Base-by-base conservation (phyloP, 192 early-diverging fungal genomes). In the Pilaira anomala region DNA sequence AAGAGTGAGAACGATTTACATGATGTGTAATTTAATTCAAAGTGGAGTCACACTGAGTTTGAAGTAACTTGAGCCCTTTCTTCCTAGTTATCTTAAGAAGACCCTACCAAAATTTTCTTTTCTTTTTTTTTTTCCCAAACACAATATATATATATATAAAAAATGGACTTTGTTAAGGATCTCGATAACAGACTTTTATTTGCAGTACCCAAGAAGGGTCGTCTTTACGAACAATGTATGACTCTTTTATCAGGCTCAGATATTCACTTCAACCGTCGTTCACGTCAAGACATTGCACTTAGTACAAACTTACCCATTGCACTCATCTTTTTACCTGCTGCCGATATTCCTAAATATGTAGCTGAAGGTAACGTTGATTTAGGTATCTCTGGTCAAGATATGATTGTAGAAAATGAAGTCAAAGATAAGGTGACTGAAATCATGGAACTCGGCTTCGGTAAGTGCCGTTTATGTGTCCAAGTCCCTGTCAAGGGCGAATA, bases 201-300 rank as follows among this genome's bases (percentile, higher is more conserved):
- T 65, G 96, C 91, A n/a, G 85, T 99, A 53, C 97, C 97, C 48
- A 99, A 99, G 76, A 99, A 99, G 78, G 97, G 97, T 30, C 89
- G 97, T 33, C 88, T 99, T 39, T 87, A 96, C 78, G 92, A 96
- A 69, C 84, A 94, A 58, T 92, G 89, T 48, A 72, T 95, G 11
- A 78, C 84, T 6, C 76, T 99, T 30, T 83, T 99, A 11, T 75
- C 75, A 51, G 92, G 92, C 40, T 91, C 94, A n/a, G 95, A 97
- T 70, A 91, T 99, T 60, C 89, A 94, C 75, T 99, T 95, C 83
- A 79, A 89, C 78, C 88, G 97, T 63, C 93, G 90, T 62, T 91
- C 91, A 69, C 89, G 96, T 46, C 89, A 97, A 72, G 96, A 99
- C 76, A 98, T 99, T 82, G 97, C 97, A 2, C 80, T 97, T 1